A percentile compares a stretch with the other conserved stretches of the same genome.
phyloP scores from a whole-genome alignment of 768 basidiomycete species.

The Coprinopsis strossmayeri region DNA sequence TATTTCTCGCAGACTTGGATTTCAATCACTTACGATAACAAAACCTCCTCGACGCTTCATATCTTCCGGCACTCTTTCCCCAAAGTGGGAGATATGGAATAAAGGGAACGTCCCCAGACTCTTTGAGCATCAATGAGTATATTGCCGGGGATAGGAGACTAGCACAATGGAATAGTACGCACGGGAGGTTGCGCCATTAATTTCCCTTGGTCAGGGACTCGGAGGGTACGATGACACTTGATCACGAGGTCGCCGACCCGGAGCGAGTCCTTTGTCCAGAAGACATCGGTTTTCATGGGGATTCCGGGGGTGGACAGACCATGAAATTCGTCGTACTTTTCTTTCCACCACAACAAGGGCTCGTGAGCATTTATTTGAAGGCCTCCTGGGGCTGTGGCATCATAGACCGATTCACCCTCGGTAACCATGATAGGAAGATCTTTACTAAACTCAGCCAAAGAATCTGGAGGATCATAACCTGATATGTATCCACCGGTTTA shows the following conservation, averaged over 20 bases:
- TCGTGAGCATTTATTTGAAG: conserved; percentile 7
- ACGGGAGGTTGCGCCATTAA: neutral
- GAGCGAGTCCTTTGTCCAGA: conserved; percentile 1
- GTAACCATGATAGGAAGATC: conserved; percentile 4
- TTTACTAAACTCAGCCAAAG: conserved; percentile 1
- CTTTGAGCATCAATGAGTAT: neutral
- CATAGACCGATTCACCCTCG: conserved; percentile 8
- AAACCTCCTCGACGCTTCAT: conserved; percentile 12
- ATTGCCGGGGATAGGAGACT: neutral
- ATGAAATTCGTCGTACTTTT: conserved; percentile 14
- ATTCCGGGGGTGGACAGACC: conserved; percentile 2
- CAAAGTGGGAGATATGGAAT: conserved; percentile 7
- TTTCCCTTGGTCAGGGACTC: conserved; percentile 11
- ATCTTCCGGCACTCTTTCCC: conserved; percentile 5
- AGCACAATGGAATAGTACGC: neutral
- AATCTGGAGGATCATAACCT: conserved; percentile 9
- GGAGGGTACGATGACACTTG: conserved; percentile 14
- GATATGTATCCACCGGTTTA: neutral
- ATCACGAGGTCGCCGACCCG: conserved; percentile 5
- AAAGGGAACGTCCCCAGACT: conserved; percentile 11
- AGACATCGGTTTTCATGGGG: conserved; percentile 10
- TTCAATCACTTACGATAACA: conserved; percentile 6
- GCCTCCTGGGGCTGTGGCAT: conserved; percentile 10
- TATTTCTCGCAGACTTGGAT: neutral
- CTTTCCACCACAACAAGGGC: conserved; percentile 13